A percentile compares a stretch with the other conserved stretches of the same genome.
Conservation (phyloP, 2,329 filamentous ascomycete genomes). For the Microcera coccophila region DNA sequence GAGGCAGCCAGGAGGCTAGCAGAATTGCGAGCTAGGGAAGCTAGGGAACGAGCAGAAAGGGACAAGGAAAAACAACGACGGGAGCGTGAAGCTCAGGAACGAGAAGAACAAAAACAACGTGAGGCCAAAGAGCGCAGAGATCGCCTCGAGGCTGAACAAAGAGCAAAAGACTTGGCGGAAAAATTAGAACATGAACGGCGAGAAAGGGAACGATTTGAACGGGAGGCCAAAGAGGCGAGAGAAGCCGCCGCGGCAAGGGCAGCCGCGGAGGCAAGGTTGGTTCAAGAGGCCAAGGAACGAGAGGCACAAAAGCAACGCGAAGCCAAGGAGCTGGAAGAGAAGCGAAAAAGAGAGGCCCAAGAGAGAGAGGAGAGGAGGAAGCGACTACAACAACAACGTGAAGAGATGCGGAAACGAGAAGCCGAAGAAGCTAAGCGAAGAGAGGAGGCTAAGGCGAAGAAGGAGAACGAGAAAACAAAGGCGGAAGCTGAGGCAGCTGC, state of each 20-base stretch:
- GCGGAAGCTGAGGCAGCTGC: constrained; percentile 29
- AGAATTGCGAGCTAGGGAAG: constrained; percentile 55
- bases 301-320: constrained; percentile 44
- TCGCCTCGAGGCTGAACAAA: constrained; percentile 26
- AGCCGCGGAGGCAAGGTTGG: constrained; percentile 23
- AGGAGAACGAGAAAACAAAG: constrained; percentile 36
- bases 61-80: constrained; percentile 37
- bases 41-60: constrained; percentile 42
- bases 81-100: no score
- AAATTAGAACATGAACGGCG: constrained; percentile 37
- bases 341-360: constrained; percentile 37
- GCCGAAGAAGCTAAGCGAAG: constrained; percentile 21
- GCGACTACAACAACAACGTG: constrained; percentile 12
- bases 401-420: constrained; percentile 20
- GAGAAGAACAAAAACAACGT: constrained; percentile 34
- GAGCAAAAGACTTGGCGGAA: constrained; percentile 32
- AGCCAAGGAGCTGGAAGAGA: constrained; percentile 19
- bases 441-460: constrained; percentile 36
- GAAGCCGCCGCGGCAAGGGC: constrained; percentile 9
- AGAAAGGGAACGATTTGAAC: constrained; percentile 43
- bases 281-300: constrained; percentile 31
- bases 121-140: constrained; percentile 28
- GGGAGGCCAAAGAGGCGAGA: constrained; percentile 37
- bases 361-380: constrained; percentile 35
- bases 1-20: constrained; percentile 51